phyloP scores from a whole-genome alignment of 495 filamentous ascomycete species.

The Xylaria intraflava region DNA sequence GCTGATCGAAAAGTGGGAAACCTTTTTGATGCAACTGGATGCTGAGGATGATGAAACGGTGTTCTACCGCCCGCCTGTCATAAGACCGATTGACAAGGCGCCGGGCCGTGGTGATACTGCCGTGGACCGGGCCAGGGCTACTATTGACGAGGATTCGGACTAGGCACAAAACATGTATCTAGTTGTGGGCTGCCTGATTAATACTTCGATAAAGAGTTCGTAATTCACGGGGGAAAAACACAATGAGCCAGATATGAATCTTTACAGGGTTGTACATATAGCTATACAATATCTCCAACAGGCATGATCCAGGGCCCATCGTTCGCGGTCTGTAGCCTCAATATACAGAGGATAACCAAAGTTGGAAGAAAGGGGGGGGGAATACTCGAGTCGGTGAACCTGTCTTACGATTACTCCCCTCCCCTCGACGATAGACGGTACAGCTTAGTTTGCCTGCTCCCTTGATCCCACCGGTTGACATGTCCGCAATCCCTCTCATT shows the following conservation, averaged over 20 bases:
- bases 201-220: constrained; percentile 11
- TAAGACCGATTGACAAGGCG: constrained; percentile 34
- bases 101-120: constrained; percentile 39
- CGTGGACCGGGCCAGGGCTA: constrained; percentile 44
- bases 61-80: constrained; percentile 60
- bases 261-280: constrained; percentile 23
- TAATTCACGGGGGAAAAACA: background rate
- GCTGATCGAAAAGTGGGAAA: constrained; percentile 99
- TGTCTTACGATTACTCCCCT: background rate
- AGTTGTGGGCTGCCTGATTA: constrained; percentile 3
- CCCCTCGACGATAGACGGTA: background rate
- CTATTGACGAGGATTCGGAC: constrained; percentile 47
- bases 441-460: background rate
- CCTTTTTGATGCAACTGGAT: constrained; percentile 90
- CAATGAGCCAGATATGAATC: background rate
- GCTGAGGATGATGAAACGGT: constrained; percentile 81
- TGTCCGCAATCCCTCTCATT: background rate
- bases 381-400: background rate
- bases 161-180: constrained; percentile 19
- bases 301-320: background rate
- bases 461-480: background rate
- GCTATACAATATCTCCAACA: constrained; percentile 11
- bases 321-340: background rate
- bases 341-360: background rate
- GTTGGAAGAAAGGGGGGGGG: background rate